Conservation (phyloP, 371 early-diverging fungal species). For the Globomyces sp. region DNA sequence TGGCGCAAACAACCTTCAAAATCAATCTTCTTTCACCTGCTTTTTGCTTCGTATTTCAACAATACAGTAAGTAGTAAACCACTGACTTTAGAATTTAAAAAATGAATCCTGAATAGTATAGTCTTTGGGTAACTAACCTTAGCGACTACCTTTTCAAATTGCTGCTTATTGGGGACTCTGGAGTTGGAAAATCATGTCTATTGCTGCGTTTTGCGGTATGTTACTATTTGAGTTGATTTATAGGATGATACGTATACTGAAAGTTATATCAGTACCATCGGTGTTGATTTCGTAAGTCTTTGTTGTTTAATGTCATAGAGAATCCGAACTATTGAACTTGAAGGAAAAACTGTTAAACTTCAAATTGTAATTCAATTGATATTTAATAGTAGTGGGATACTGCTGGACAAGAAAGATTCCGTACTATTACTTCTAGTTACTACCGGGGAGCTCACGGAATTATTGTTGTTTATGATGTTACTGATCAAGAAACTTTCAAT, state of each 20-base stretch:
- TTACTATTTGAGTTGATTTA: background rate
- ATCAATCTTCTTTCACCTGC: too few relatives aligned
- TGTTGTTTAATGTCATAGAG: slow-evolving; percentile 47
- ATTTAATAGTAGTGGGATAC: slow-evolving; percentile 80
- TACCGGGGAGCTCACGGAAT: slow-evolving; percentile 99
- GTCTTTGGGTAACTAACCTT: slow-evolving; percentile 8
- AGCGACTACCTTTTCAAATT: slow-evolving; percentile 98
- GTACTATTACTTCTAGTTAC: slow-evolving; percentile 98
- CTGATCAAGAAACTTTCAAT: slow-evolving; percentile 95
- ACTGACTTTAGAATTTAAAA: background rate
- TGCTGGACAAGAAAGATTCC: slow-evolving; percentile 99
- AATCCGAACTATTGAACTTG: slow-evolving; percentile 98
- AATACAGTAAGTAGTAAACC: too few relatives aligned
- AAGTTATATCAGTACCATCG: slow-evolving; percentile 97
- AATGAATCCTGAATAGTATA: slow-evolving; percentile 25
- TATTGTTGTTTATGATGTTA: slow-evolving; percentile 98
- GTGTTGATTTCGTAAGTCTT: slow-evolving; percentile 88
- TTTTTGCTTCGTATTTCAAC: too few relatives aligned
- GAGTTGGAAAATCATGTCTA: slow-evolving; percentile 99
- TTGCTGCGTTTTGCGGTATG: slow-evolving; percentile 79
- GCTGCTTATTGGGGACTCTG: slow-evolving; percentile 99
- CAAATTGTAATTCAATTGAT: slow-evolving; percentile 68
- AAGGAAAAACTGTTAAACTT: slow-evolving; percentile 98
- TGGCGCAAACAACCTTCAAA: too few relatives aligned
- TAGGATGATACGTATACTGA: slow-evolving; percentile 98